These are phyloP conservation scores for Rhizopus sp. DNA, from an alignment of 371 early-diverging fungal species.

Conservation along the genomic window DNA sequence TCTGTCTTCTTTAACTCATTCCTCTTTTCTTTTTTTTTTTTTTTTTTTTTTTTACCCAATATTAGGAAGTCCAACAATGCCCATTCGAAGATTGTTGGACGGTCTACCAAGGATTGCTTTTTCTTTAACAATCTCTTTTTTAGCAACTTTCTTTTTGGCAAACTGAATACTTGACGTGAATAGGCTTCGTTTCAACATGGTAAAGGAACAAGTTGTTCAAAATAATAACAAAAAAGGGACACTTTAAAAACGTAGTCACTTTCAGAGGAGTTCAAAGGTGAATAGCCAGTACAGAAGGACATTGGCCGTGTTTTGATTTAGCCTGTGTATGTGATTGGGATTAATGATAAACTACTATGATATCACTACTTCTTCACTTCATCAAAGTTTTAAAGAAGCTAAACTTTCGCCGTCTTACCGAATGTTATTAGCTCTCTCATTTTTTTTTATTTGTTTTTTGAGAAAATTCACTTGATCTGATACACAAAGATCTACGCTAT, in stretches of 20 bases:
- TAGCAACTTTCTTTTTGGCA: constrained; percentile 22
- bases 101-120: constrained; percentile 62
- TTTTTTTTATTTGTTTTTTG: no score
- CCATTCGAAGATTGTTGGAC: constrained; percentile 90
- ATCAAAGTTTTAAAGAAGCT: no score
- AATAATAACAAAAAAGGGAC: not conserved
- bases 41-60: constrained; percentile 69
- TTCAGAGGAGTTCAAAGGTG: not conserved
- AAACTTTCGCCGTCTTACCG: no score
- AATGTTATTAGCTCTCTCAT: no score
- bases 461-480: no score
- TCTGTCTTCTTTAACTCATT: not conserved
- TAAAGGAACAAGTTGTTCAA: not conserved
- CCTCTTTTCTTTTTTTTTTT: no score
- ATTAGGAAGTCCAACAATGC: constrained; percentile 96
- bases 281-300: no score
- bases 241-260: not conserved
- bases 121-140: constrained; percentile 11
- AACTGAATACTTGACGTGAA: not conserved
- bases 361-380: no score
- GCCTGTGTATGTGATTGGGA: no score
- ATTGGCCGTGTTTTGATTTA: no score
- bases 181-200: constrained; percentile 4
- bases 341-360: no score
- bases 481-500: no score